phyloP scores from a whole-genome alignment of 2,329 filamentous ascomycete species.

The Alternaria angustiovoidea region DNA sequence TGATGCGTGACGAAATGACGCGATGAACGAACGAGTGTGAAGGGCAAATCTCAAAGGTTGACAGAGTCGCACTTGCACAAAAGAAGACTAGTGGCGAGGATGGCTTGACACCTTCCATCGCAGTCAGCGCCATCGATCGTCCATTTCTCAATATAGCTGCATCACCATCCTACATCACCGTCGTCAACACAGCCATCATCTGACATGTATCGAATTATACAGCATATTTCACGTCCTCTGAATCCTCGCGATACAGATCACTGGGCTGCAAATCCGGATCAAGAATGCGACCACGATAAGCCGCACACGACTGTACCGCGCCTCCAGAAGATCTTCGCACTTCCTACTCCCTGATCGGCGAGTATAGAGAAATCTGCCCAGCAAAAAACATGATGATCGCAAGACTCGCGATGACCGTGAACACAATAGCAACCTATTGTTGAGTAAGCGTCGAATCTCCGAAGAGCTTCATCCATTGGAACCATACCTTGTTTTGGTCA shows the following conservation, averaged over 20 bases:
- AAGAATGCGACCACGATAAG: background rate
- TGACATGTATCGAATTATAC: background rate
- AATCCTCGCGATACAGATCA: background rate
- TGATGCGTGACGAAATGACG: constrained; percentile 2
- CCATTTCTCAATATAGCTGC: background rate
- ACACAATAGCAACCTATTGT: constrained; percentile 27
- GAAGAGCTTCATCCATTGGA: background rate
- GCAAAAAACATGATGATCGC: constrained; percentile 26
- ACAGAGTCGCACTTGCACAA: background rate
- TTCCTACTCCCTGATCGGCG: background rate
- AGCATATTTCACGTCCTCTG: background rate
- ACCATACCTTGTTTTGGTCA: constrained; percentile 5
- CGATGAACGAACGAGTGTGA: background rate
- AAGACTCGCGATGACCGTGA: constrained; percentile 19
- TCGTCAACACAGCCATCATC: too few relatives aligned
- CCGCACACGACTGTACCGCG: background rate
- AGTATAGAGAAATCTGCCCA: constrained; percentile 25
- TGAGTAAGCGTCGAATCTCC: background rate
- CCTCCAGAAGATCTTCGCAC: background rate
- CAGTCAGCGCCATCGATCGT: background rate
- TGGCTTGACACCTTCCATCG: background rate
- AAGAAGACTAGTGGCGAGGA: background rate
- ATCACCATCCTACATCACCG: background rate
- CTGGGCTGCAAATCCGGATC: background rate
- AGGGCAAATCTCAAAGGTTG: background rate